Evolutionary conservation across 352 stramenopile genomes (phyloP).

Genomic region (Globisporangium spinosum): DNA sequence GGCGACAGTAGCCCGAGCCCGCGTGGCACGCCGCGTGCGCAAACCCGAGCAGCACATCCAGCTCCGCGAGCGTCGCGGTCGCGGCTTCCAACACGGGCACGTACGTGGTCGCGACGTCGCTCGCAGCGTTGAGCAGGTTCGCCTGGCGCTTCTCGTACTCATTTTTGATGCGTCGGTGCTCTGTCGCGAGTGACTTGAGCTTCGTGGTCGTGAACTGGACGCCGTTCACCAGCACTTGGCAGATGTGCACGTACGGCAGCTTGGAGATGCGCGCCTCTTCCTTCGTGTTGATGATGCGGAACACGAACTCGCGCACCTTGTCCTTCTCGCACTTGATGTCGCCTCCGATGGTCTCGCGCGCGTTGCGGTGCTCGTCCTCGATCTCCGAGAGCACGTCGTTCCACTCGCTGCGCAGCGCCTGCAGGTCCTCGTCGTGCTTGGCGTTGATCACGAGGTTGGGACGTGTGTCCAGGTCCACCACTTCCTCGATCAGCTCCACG

Average conservation of each 20-base stretch:
- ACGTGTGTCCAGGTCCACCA: conserved; percentile 80
- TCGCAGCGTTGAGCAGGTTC: conserved; percentile 89
- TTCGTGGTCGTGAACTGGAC: conserved; percentile 96
- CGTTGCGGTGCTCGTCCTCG: conserved; percentile 78
- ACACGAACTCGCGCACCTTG: conserved; percentile 89
- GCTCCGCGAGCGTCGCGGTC: conserved; percentile 79
- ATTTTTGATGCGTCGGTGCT: conserved; percentile 77
- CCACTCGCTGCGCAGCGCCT: conserved; percentile 71
- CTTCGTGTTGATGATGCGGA: conserved; percentile 93
- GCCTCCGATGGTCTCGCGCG: conserved; percentile 56
- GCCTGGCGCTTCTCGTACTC: conserved; percentile 93
- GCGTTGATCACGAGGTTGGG: conserved; percentile 77
- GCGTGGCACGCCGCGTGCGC: conserved; percentile 93
- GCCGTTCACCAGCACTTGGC: conserved; percentile 95
- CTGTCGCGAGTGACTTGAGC: conserved; percentile 81
- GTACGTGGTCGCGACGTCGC: conserved; percentile 95
- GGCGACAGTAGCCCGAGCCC: conserved; percentile 72
- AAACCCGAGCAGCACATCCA: conserved; percentile 95
- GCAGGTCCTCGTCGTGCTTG: conserved; percentile 82
- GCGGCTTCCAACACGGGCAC: conserved; percentile 93
- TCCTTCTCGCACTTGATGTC: conserved; percentile 92
- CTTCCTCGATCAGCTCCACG: conserved; percentile 70
- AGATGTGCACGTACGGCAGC: conserved; percentile 86
- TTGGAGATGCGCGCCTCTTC: conserved; percentile 90
- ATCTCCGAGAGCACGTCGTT: conserved; percentile 64